Evolutionary conservation across 208 protist species (phyloP).

Genomic region (Acanthamoeba rhysodes): DNA sequence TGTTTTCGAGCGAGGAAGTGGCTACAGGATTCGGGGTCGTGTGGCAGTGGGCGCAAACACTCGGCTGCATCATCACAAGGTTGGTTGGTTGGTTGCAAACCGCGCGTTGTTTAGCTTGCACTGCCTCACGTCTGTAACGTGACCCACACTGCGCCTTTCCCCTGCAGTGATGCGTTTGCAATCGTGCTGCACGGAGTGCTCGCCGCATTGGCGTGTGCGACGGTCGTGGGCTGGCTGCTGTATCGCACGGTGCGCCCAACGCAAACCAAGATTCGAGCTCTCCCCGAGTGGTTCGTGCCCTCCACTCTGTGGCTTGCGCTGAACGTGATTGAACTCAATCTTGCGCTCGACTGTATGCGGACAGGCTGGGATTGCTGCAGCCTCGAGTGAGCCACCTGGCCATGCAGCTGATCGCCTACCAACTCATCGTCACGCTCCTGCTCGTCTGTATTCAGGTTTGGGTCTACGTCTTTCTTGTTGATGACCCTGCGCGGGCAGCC

Average conservation of each 20-base stretch:
- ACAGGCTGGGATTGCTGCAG: slow-evolving; percentile 1
- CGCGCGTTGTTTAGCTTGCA: not conserved
- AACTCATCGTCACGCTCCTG: not conserved
- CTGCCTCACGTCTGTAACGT: not conserved
- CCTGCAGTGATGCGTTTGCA: not conserved
- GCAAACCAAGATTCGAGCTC: not conserved
- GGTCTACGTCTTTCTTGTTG: not conserved
- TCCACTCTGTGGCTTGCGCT: not conserved
- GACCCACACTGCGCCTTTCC: not conserved
- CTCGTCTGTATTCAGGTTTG: slow-evolving; percentile 29
- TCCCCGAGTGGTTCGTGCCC: not conserved
- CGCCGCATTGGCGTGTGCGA: not conserved
- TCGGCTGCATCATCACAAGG: not conserved
- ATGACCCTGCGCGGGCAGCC: not conserved
- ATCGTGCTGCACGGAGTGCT: not conserved
- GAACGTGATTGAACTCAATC: not conserved
- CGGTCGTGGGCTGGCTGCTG: slow-evolving; percentile 25
- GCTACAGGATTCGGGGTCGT: not conserved
- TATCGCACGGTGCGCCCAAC: not conserved
- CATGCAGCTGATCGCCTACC: slow-evolving; percentile 17
- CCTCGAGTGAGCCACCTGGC: slow-evolving; percentile 25
- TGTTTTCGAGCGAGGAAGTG: not conserved
- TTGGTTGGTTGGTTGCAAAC: not conserved
- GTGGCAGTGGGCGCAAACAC: not conserved
- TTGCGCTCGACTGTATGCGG: not conserved